These are phyloP conservation scores for Dichotomopilus funicola DNA, from an alignment of 2,329 filamentous ascomycete genomes.

Conservation along the genomic window DNA sequence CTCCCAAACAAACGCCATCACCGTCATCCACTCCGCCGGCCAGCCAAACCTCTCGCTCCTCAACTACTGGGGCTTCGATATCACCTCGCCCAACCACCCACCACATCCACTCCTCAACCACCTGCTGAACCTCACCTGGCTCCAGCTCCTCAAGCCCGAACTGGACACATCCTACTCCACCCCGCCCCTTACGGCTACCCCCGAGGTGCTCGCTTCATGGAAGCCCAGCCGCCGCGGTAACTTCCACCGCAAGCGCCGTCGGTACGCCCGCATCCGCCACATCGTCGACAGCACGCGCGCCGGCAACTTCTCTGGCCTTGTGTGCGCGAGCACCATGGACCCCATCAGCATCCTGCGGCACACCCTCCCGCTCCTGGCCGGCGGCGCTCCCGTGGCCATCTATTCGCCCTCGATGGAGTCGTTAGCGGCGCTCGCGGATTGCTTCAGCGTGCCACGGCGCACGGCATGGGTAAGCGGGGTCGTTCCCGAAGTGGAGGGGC, in stretches of 20 bases:
- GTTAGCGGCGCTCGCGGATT: conserved; percentile 68
- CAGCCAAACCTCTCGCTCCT: conserved; percentile 84
- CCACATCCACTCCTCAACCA: conserved; percentile 76
- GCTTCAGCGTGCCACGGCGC: conserved; percentile 73
- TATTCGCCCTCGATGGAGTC: conserved; percentile 80
- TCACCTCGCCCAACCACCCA: conserved; percentile 54
- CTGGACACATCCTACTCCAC: conserved; percentile 67
- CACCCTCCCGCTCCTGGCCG: conserved; percentile 70
- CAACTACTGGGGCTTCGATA: conserved; percentile 83
- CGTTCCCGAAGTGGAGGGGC: conserved; percentile 38
- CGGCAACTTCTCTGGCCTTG: conserved; percentile 75
- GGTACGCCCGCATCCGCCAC: conserved; percentile 66
- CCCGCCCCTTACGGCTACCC: conserved; percentile 52
- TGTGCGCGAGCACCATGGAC: conserved; percentile 78
- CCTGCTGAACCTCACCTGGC: conserved; percentile 81
- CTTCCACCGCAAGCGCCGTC: conserved; percentile 81
- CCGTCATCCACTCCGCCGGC: conserved; percentile 71
- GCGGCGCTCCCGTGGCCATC: conserved; percentile 77
- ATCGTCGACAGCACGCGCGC: conserved; percentile 68
- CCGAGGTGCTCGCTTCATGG: conserved; percentile 58
- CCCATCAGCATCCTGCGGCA: conserved; percentile 68
- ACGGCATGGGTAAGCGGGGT: conserved; percentile 56
- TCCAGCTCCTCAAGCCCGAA: conserved; percentile 75
- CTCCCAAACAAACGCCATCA: conserved; percentile 67
- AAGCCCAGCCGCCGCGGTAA: conserved; percentile 78